A percentile compares a stretch with the other conserved stretches of the same genome.
Conservation (phyloP, 805 yeast genomes). For the Allodekkera sacchari region DNA sequence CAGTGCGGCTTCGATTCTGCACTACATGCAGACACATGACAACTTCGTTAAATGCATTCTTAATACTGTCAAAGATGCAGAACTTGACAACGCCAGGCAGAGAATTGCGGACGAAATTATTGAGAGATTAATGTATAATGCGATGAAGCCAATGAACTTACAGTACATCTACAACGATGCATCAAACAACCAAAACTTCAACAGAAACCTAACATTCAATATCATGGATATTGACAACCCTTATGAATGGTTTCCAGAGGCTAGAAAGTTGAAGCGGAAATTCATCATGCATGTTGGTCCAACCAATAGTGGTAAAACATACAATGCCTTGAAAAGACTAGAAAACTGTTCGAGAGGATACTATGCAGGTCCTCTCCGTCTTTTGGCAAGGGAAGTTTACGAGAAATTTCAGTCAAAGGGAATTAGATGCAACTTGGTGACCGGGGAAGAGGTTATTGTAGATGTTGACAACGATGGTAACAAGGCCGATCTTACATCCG, state of each 20-base stretch:
- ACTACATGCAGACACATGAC: background rate
- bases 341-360: conserved; percentile 65
- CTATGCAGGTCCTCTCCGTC: conserved; percentile 89
- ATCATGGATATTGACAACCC: conserved; percentile 48
- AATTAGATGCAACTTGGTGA: conserved; percentile 69
- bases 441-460: conserved; percentile 91
- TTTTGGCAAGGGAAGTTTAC: conserved; percentile 85
- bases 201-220: conserved; percentile 25
- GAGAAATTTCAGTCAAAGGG: conserved; percentile 67
- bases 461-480: conserved; percentile 63
- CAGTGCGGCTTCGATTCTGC: background rate
- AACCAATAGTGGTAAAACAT: conserved; percentile 93
- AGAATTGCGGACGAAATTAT: conserved; percentile 15
- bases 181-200: conserved; percentile 24
- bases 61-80: background rate
- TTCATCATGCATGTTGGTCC: conserved; percentile 96
- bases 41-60: background rate
- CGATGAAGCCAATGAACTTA: conserved; percentile 22
- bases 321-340: conserved; percentile 65
- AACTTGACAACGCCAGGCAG: conserved; percentile 3
- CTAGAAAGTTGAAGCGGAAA: conserved; percentile 70
- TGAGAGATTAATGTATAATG: conserved; percentile 21
- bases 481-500: conserved; percentile 68
- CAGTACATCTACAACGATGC: conserved; percentile 21
- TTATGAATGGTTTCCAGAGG: conserved; percentile 75